Conservation (phyloP, 2,329 filamentous ascomycete species). For the Neoascochyta sp. region DNA sequence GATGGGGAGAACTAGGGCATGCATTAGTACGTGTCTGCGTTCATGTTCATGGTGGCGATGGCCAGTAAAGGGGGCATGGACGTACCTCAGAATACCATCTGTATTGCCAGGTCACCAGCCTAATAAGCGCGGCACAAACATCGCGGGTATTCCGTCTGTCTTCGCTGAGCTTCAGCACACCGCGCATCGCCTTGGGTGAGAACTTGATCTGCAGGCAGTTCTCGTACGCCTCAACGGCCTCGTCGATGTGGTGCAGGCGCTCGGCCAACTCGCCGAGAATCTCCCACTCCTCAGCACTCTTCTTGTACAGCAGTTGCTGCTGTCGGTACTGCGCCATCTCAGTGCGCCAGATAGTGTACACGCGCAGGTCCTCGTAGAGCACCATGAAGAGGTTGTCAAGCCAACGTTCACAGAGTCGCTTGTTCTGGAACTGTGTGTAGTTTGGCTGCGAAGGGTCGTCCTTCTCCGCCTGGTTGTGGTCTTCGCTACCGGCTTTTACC, state of each 20-base stretch:
- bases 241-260: slow-evolving; percentile 84
- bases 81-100: slow-evolving; percentile 92
- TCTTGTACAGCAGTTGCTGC: slow-evolving; percentile 93
- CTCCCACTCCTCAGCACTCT: slow-evolving; percentile 96
- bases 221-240: slow-evolving; percentile 89
- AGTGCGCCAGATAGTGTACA: slow-evolving; percentile 99
- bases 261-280: slow-evolving; percentile 91
- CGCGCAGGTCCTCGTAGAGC: slow-evolving; percentile 91
- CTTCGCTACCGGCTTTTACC: slow-evolving; percentile 70
- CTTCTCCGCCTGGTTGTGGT: slow-evolving; percentile 46
- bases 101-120: slow-evolving; percentile 96
- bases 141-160: slow-evolving; percentile 73
- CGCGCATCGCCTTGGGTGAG: slow-evolving; percentile 85
- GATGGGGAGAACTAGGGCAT: slow-evolving; percentile 74
- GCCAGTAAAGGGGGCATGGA: neutral
- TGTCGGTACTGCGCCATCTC: slow-evolving; percentile 95
- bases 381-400: slow-evolving; percentile 99
- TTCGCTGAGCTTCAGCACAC: slow-evolving; percentile 77
- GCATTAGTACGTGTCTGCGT: slow-evolving; percentile 5
- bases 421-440: slow-evolving; percentile 92
- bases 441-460: slow-evolving; percentile 57
- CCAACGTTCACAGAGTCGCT: slow-evolving; percentile 95
- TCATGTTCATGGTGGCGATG: neutral
- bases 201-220: slow-evolving; percentile 84
- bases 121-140: slow-evolving; percentile 79